These are phyloP conservation scores for Globisporangium rhizosaccharum DNA, from an alignment of 352 stramenopile species.

Conservation along the genomic window DNA sequence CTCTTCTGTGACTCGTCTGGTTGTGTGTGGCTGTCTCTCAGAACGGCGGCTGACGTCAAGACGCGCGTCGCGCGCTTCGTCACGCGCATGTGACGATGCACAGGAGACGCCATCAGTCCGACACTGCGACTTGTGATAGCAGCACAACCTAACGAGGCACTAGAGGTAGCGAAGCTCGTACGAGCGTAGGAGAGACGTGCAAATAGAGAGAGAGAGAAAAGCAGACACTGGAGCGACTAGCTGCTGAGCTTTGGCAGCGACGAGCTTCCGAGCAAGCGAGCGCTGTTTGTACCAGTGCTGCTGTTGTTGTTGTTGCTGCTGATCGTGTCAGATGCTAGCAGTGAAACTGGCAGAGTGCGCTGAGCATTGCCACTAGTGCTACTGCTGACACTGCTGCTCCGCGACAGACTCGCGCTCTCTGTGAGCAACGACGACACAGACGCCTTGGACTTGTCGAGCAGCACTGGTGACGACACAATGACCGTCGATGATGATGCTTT, in stretches of 20 bases:
- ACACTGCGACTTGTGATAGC: too few species aligned
- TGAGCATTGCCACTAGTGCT: not conserved
- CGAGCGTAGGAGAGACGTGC: too few species aligned
- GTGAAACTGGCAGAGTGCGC: not conserved
- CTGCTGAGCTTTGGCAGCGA: slow-evolving; percentile 10
- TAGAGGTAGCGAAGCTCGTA: not conserved
- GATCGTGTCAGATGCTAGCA: not conserved
- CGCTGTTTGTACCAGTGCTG: not conserved
- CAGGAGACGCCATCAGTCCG: not conserved
- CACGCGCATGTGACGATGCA: slow-evolving; percentile 6
- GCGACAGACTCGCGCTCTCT: too few species aligned
- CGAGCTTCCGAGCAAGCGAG: slow-evolving; percentile 5
- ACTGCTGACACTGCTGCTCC: not conserved
- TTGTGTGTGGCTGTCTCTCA: not conserved
- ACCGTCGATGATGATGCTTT: too few species aligned
- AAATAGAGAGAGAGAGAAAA: not conserved
- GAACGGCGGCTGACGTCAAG: slow-evolving; percentile 9
- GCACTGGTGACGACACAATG: not conserved
- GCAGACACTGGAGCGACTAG: not conserved
- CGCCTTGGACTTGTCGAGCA: slow-evolving; percentile 10
- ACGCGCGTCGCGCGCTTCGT: slow-evolving; percentile 13
- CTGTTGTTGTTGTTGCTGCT: not conserved
- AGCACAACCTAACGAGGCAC: too few species aligned
- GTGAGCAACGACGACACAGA: not conserved
- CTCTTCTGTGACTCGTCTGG: not conserved